These are phyloP conservation scores for Lepidopterella palustris DNA, from an alignment of 495 filamentous ascomycete genomes.

Conservation along the genomic window DNA sequence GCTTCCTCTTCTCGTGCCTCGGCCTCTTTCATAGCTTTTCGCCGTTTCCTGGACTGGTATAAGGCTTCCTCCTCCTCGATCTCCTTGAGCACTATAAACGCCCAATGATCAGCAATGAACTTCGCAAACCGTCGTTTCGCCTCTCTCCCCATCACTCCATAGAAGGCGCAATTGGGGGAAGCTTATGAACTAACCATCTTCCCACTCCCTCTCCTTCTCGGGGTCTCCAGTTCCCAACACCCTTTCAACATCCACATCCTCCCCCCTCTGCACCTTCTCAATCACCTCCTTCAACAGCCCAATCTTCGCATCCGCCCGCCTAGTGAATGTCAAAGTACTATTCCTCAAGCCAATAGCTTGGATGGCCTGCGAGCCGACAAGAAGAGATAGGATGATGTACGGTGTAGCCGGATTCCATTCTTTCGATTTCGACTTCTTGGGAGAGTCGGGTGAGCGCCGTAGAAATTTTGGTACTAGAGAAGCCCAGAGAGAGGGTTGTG, in stretches of 20 bases:
- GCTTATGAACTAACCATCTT: slow-evolving; percentile 55
- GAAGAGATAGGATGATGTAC: slow-evolving; percentile 82
- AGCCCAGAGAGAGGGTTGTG: slow-evolving; percentile 63
- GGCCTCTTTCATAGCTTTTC: slow-evolving; percentile 29
- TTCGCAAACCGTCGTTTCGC: neutral
- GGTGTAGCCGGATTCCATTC: slow-evolving; percentile 92
- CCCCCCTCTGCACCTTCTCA: slow-evolving; percentile 71
- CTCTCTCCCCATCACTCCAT: slow-evolving; percentile 6
- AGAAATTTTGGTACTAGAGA: slow-evolving; percentile 54
- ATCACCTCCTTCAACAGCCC: slow-evolving; percentile 73
- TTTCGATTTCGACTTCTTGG: slow-evolving; percentile 39
- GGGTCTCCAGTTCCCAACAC: slow-evolving; percentile 73
- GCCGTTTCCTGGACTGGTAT: slow-evolving; percentile 45
- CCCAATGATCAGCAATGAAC: neutral
- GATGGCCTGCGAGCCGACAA: slow-evolving; percentile 92
- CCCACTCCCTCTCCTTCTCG: slow-evolving; percentile 76
- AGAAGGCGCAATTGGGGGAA: slow-evolving; percentile 17
- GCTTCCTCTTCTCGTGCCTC: slow-evolving; percentile 20
- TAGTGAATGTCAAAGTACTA: slow-evolving; percentile 61
- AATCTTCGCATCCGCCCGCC: slow-evolving; percentile 74
- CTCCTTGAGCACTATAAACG: slow-evolving; percentile 62
- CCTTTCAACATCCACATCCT: slow-evolving; percentile 84
- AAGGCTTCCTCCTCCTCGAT: slow-evolving; percentile 70
- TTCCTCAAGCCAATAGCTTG: slow-evolving; percentile 78
- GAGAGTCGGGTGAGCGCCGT: slow-evolving; percentile 33